Conservation (phyloP, 2,329 filamentous ascomycete species). For the Talaromyces sp. region DNA sequence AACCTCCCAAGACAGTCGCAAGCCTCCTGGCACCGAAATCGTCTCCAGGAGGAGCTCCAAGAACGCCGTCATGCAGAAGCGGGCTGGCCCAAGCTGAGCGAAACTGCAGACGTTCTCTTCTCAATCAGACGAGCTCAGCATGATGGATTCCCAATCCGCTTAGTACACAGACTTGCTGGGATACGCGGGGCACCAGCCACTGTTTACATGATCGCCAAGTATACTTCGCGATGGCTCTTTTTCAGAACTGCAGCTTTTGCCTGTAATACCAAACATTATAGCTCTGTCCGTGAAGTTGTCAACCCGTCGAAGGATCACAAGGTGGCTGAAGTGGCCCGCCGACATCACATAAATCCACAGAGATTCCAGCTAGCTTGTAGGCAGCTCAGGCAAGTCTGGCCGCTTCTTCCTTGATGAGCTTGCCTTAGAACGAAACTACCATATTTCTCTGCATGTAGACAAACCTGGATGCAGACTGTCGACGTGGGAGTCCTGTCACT, state of each 20-base stretch:
- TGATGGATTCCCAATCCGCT: slow-evolving; percentile 36
- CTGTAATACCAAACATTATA: slow-evolving; percentile 25
- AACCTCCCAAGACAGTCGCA: slow-evolving; percentile 32
- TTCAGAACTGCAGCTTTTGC: slow-evolving; percentile 38
- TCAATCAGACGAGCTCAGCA: slow-evolving; percentile 39
- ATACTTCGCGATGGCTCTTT: slow-evolving; percentile 43
- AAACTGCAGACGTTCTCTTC: slow-evolving; percentile 47
- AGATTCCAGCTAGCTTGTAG: slow-evolving; percentile 32
- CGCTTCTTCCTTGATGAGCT: slow-evolving; percentile 32
- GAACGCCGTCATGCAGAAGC: slow-evolving; percentile 35
- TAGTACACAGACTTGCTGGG: slow-evolving; percentile 25
- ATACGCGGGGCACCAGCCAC: slow-evolving; percentile 30
- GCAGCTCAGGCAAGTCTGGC: slow-evolving; percentile 35
- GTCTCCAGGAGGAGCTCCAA: slow-evolving; percentile 40
- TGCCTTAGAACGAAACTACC: slow-evolving; percentile 2
- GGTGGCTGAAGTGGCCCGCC: slow-evolving; percentile 37
- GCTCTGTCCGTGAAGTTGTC: slow-evolving; percentile 42
- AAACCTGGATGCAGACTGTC: slow-evolving; percentile 2
- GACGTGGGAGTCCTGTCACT: slow-evolving; percentile 1
- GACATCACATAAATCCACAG: slow-evolving; percentile 37
- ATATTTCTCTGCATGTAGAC: neutral
- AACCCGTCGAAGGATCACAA: slow-evolving; percentile 42
- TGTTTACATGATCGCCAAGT: slow-evolving; percentile 45
- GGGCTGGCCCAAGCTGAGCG: slow-evolving; percentile 36
- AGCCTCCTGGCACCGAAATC: slow-evolving; percentile 40